A percentile compares a stretch with the other conserved stretches of the same genome.
These are phyloP conservation scores for Platanthera guangdongensis DNA, from an alignment of 106 monocot species.

Conservation along the genomic window DNA sequence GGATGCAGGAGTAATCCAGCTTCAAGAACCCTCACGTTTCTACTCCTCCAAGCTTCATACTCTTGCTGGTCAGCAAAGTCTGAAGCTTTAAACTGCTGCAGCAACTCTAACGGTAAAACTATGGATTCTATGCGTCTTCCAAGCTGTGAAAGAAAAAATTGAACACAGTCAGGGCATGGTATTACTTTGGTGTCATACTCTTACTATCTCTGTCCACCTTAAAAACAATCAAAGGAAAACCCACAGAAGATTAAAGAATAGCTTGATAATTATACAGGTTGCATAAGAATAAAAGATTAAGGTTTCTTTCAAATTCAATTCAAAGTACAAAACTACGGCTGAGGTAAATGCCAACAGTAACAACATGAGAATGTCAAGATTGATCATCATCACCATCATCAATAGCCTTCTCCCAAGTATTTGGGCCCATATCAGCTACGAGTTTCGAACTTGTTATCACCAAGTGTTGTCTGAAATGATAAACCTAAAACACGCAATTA, in stretches of 20 bases:
- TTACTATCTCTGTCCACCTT: neutral
- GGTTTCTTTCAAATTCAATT: neutral
- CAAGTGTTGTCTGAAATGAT: too few species aligned
- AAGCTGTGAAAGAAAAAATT: slow-evolving; percentile 30
- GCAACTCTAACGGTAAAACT: slow-evolving; percentile 70
- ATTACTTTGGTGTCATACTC: neutral
- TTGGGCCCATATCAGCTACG: too few species aligned
- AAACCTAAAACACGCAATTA: too few species aligned
- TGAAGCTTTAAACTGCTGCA: slow-evolving; percentile 89
- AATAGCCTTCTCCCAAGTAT: too few species aligned
- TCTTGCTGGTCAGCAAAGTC: slow-evolving; percentile 78
- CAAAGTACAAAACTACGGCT: neutral
- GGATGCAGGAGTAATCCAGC: slow-evolving; percentile 77
- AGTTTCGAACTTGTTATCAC: too few species aligned
- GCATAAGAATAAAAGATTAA: neutral
- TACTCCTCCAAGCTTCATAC: slow-evolving; percentile 54
- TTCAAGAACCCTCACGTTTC: slow-evolving; percentile 81
- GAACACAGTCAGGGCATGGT: neutral
- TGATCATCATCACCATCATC: too few species aligned
- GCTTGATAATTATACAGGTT: neutral
- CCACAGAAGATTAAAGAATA: neutral
- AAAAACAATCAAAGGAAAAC: neutral
- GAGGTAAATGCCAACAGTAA: neutral
- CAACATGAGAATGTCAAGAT: neutral
- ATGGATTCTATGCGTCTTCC: slow-evolving; percentile 77